Base-by-base conservation (phyloP, 805 yeast genomes). In the Cyberlindnera xishuangbannaensis region DNA sequence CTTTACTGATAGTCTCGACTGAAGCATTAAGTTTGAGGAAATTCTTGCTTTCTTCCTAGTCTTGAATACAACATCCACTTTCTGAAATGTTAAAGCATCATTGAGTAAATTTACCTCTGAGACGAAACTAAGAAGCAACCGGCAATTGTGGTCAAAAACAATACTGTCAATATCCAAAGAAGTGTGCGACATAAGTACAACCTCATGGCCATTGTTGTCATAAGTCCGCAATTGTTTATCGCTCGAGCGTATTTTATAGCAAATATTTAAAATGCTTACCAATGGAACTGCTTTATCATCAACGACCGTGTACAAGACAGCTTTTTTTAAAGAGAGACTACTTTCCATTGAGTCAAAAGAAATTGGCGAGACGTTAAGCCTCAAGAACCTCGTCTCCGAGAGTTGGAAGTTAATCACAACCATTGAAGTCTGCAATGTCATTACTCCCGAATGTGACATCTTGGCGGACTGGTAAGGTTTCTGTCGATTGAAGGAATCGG, bases 361-460 rank as follows among this genome's bases (percentile, higher is more conserved):
- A 1, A 74, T 40, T 1, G 82, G 80, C 9, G 64, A 56, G 0
- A 71, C 33, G 2, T 58, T 51, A 0, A 53, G 20, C 18, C 45
- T 52, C 5, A 71, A 4, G 0, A 17, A 8, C 2, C 12, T 26
- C 4, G 27, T 18, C 4, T 31, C 37, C 10, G 41, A 22, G 5
- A 47, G 19, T 2, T 27, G 28, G 8, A 51, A 6, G 9, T 21
- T 28, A 6, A 49, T 5, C 2, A 39, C 27, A 6, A 47, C 38
- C 15, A 33, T 15, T 2, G 56, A 50, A 1, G 56, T 48, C 27
- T 50, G 56, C 8, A 48, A 16, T 2, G 41, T 43, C 6, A 30
- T 37, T 4, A 16, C 31, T 13, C 31, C 30, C 1, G 27, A 14
- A 8, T 15, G 38, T 26, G 21, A 34, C 9, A 16, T 30, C 37